Evolutionary conservation across 768 basidiomycete species (phyloP).

Genomic region (Trametes meyenii): DNA sequence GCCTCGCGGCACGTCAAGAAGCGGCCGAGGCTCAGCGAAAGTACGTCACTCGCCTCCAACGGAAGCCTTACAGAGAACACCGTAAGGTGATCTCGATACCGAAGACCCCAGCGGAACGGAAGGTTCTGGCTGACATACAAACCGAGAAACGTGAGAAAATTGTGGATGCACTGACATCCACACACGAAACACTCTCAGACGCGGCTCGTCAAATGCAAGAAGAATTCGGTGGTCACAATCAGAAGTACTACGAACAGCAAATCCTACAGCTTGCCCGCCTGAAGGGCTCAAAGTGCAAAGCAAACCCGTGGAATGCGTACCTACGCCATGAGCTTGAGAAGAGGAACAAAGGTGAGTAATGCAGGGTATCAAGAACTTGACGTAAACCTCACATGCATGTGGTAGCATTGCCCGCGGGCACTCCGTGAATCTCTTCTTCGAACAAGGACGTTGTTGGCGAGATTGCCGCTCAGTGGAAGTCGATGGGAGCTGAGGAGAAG

Average conservation of each 20-base stretch:
- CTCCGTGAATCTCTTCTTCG: neutral
- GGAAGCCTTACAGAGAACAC: neutral
- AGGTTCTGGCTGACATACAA: neutral
- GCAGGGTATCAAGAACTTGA: neutral
- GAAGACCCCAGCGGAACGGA: neutral
- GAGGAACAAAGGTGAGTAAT: constrained; percentile 1
- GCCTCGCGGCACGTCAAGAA: neutral
- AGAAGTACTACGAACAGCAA: neutral
- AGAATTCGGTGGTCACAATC: neutral
- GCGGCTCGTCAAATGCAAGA: neutral
- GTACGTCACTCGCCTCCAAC: neutral
- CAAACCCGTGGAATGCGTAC: constrained; percentile 12
- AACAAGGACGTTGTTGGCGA: neutral
- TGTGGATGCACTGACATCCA: neutral
- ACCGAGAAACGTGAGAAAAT: neutral
- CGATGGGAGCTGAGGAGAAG: neutral
- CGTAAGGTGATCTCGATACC: neutral
- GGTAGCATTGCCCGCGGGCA: neutral
- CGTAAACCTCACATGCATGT: neutral
- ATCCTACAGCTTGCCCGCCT: constrained; percentile 1
- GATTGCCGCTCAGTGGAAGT: neutral
- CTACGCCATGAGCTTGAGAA: neutral
- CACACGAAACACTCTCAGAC: neutral
- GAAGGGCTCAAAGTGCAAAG: neutral
- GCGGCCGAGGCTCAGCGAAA: neutral